Evolutionary conservation across 345 rosid genomes (phyloP), one percentile per base, ranked within the genome.

Genomic region (Carallia pectinifolia): DNA sequence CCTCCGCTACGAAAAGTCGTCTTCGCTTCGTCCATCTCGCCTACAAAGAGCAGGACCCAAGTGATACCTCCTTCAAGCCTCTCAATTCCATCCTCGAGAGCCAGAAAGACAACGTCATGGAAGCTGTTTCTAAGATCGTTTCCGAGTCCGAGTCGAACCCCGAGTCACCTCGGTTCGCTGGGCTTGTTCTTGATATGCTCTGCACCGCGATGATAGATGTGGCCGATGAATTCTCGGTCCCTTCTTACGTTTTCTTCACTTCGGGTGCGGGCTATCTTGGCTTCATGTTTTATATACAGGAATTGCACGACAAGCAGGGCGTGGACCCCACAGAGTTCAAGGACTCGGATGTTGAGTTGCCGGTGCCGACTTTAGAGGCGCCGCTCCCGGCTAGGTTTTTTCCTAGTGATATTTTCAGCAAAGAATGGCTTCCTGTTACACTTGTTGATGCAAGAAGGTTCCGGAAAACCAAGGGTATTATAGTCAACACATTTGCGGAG

Each of bases 1-100:
- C 80, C 58, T 69, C 84, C 64, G 31, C 68, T 66, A 44, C 47
- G 0, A 34, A 72, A 27, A 39, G 71, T 33, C 77, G 82, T 3
- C 53, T 88, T 54, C 68, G 61, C 15, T 82, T 88, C 74, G 23
- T 80, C 44, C 47, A 71, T 37, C 71, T 86, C 48, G 74, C 89
- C 23, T 55, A 5, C 31, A 72, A 9, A 40, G 38, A 40, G 10
- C 62, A 1, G 27, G 7, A 31, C 2, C 23, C 56, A 29, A 17
- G 12, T 13, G 34, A 40, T 16, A 7, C 6, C 30, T 2, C 30
- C 58, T 15, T 40, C 1, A 75, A 50, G 12, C 12, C 62, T 58
- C 7, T 73, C 34, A 0, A 10, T 55, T 0, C 60, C 1, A 61
- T 76, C 53, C 50, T 82, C 6, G 71, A 81, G 5, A 64, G 34